These are phyloP conservation scores for Lactifluus pinguis DNA, from an alignment of 768 basidiomycete species.

Conservation along the genomic window DNA sequence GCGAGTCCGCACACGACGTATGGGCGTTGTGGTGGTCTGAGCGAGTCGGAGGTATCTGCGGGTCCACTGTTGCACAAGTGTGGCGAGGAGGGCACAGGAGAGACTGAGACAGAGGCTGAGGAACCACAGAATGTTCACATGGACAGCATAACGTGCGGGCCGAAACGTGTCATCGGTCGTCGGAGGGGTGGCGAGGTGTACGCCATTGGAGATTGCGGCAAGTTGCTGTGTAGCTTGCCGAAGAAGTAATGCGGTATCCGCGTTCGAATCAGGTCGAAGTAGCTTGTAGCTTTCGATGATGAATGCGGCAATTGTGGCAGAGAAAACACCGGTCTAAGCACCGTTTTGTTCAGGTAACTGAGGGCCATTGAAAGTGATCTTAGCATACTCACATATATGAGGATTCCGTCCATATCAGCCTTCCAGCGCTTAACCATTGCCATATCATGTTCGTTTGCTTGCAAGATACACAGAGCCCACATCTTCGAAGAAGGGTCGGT, in stretches of 20 bases:
- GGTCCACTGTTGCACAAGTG: slow-evolving; percentile 1
- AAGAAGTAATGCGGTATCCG: not conserved
- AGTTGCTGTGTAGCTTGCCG: not conserved
- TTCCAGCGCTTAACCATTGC: slow-evolving; percentile 10
- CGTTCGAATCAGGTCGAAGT: not conserved
- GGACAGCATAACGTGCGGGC: not conserved
- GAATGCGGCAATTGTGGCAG: slow-evolving; percentile 16
- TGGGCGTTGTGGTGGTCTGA: not conserved
- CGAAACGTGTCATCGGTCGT: not conserved
- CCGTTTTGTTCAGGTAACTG: not conserved
- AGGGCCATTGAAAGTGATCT: not conserved
- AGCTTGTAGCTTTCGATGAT: slow-evolving; percentile 17
- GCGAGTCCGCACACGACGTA: not conserved
- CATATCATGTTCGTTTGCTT: not conserved
- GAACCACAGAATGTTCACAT: slow-evolving; percentile 12
- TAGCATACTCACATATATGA: slow-evolving; percentile 8
- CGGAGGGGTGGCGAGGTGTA: not conserved
- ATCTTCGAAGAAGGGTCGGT: slow-evolving; percentile 11
- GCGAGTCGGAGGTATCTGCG: slow-evolving; percentile 4
- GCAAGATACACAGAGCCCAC: slow-evolving; percentile 9
- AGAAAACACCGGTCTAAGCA: slow-evolving; percentile 16
- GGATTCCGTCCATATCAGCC: slow-evolving; percentile 14
- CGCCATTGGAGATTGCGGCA: not conserved
- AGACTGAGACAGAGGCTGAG: slow-evolving; percentile 4
- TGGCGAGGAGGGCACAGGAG: not conserved